Conservation (phyloP, 169 alveolate species). For the Cryptosporidium felis region DNA sequence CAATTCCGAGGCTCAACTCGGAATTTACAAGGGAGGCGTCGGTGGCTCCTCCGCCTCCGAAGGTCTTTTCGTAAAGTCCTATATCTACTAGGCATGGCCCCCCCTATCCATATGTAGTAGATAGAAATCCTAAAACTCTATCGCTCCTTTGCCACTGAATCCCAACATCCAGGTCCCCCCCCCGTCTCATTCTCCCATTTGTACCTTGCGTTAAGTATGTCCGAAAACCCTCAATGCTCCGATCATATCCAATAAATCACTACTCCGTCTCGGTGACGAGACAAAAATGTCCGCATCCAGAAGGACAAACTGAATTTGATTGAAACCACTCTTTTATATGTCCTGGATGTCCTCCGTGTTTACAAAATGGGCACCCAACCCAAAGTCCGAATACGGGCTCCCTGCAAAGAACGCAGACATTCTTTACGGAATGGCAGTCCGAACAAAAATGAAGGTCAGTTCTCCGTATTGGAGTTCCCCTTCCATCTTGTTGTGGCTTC, state of each 20-base stretch:
- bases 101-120: no score
- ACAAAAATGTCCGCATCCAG: slow-evolving; percentile 67
- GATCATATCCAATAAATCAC: no score
- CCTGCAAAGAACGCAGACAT: slow-evolving; percentile 24
- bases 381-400: slow-evolving; percentile 44
- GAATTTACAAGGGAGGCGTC: slow-evolving; percentile 85
- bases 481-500: background rate
- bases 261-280: no score
- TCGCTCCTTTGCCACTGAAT: no score
- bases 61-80: slow-evolving; percentile 51
- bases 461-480: background rate
- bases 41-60: slow-evolving; percentile 73
- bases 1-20: slow-evolving; percentile 95
- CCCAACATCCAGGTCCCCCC: no score
- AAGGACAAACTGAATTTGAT: slow-evolving; percentile 39
- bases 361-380: slow-evolving; percentile 47
- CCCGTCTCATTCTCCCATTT: no score
- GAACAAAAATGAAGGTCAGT: background rate
- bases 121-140: no score
- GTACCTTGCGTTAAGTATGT: no score
- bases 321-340: slow-evolving; percentile 32
- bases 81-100: slow-evolving; percentile 15
- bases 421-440: slow-evolving; percentile 8
- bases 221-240: no score
- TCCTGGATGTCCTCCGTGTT: slow-evolving; percentile 67